Evolutionary conservation across 305 asterid genomes (phyloP), one percentile per base, ranked within the genome.

Genomic region (Petunia hybrid): DNA sequence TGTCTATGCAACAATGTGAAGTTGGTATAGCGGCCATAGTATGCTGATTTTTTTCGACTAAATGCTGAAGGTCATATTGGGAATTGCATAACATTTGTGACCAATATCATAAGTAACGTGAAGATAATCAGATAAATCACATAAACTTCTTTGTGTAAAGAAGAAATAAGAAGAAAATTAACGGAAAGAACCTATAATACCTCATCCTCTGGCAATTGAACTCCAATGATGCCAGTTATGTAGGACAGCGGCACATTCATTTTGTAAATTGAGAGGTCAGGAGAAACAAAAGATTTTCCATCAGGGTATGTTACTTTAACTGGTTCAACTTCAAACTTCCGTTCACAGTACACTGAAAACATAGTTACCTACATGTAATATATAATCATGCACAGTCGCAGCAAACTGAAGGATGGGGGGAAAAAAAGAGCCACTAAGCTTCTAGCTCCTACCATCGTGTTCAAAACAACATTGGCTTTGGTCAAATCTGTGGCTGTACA

Each of bases 401-500:
- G 35, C 31, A 48, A 48, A 12, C 61, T 36, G 1, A 16, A 68
- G 31, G 45, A 71, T 74, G 71, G 73, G 77, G 79, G 63, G 6
- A 22, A 43, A 45, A 61, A 60, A 39, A 51, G 57, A 22, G 69
- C 53, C 60, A 81, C 65, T 35, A 13, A 64, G 76, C 46, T 39
- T 64, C 42, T 8, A 48, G 39, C 45, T 61, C 84, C 76, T 91
- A 95, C 99, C 99, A 94, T 89, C 78, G 99, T 95, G 90, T 94
- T 94, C 84, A 95, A 85, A 85, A 95, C 99, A 75, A 91, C 87
- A 77, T 87, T 94, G 83, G 99, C 98, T 86, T 94, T 95, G 6
- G 95, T 91, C 89, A 92, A 87, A 86, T 95, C 99, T 40, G 97
- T 94, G 68, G 99, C 99, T 57, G 99, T 95, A 91, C 99, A 95